phyloP scores from a whole-genome alignment of 768 basidiomycete genomes.

The Strobilomyces dryophilus region DNA sequence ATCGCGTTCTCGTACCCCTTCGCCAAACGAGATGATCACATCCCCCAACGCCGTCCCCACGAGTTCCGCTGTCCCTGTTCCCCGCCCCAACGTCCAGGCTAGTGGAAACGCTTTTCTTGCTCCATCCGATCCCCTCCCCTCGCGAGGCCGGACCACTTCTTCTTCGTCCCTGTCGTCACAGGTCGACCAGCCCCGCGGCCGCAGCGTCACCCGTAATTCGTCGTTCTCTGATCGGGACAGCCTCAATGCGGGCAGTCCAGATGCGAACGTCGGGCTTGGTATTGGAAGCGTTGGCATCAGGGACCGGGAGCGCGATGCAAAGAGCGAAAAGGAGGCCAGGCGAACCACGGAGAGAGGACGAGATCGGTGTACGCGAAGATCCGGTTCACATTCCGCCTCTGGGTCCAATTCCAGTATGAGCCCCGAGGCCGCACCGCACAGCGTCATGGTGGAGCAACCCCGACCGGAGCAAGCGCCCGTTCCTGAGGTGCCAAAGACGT shows the following conservation, averaged over 20 bases:
- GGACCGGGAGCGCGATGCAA: slow-evolving; percentile 29
- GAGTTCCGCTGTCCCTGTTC: slow-evolving; percentile 1
- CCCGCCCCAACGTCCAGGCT: slow-evolving; percentile 13
- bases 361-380: slow-evolving; percentile 25
- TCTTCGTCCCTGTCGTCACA: slow-evolving; percentile 33
- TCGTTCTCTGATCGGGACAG: slow-evolving; percentile 53
- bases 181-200: slow-evolving; percentile 40
- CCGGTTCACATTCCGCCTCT: slow-evolving; percentile 27
- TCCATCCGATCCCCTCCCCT: slow-evolving; percentile 21
- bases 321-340: slow-evolving; percentile 27
- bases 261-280: slow-evolving; percentile 27
- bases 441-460: slow-evolving; percentile 5
- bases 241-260: slow-evolving; percentile 36
- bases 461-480: slow-evolving; percentile 8
- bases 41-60: slow-evolving; percentile 12
- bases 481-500: slow-evolving; percentile 14
- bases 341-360: slow-evolving; percentile 26
- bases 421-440: slow-evolving; percentile 16
- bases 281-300: slow-evolving; percentile 31
- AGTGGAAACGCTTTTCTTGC: slow-evolving; percentile 22
- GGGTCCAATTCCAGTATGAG: slow-evolving; percentile 35
- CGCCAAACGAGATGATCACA: slow-evolving; percentile 29
- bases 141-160: slow-evolving; percentile 30
- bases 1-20: slow-evolving; percentile 45
- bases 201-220: slow-evolving; percentile 51